These are phyloP conservation scores for Dictyostelium firmibasis DNA, from an alignment of 78 protist species.

Conservation along the genomic window DNA sequence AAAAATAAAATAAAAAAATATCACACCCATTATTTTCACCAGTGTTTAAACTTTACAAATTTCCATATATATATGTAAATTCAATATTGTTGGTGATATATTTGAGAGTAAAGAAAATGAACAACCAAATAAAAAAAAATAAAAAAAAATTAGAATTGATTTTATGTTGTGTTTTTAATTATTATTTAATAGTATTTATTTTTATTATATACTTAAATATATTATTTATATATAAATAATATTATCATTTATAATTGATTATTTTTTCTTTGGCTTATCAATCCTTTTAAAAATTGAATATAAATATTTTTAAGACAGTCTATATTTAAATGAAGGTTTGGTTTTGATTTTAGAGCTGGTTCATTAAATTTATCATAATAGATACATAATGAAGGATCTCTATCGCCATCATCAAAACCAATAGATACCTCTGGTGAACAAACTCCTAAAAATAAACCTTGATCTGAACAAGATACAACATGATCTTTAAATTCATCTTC, in stretches of 20 bases:
- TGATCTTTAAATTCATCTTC: conserved; percentile 16
- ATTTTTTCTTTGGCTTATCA: neutral
- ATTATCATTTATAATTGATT: neutral
- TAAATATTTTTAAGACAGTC: conserved; percentile 8
- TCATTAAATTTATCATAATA: conserved; percentile 54
- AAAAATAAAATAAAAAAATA: no score
- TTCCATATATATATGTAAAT: no score
- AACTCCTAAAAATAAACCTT: conserved; percentile 6
- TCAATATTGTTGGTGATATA: no score
- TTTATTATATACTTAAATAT: no score
- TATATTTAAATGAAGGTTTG: conserved; percentile 6
- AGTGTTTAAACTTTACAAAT: no score
- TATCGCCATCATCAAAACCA: neutral
- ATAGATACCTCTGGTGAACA: conserved; percentile 9
- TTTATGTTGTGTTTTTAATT: no score
- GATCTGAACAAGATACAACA: neutral
- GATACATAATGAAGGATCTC: neutral
- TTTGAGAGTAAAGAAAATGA: no score
- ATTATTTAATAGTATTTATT: no score
- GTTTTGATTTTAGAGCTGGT: conserved; percentile 47
- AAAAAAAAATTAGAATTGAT: no score
- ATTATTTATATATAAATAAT: no score
- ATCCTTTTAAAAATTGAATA: conserved; percentile 31
- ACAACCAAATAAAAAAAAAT: no score
- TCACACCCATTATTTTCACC: no score